These are phyloP conservation scores for Fragaria vesca DNA, from an alignment of 306 rosid species.

Conservation along the genomic window DNA sequence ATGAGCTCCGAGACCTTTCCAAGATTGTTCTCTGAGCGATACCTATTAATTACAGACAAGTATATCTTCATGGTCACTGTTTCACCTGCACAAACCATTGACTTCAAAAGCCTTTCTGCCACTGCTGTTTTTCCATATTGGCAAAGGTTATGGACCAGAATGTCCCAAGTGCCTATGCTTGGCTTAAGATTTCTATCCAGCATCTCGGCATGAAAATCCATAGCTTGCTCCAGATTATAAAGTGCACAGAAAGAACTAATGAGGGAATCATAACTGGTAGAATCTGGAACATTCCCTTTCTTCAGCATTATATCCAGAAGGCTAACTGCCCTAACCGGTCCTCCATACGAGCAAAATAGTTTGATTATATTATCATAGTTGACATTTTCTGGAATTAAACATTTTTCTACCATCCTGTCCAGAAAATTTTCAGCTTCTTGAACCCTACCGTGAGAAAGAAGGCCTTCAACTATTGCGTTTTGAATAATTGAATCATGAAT, in stretches of 20 bases:
- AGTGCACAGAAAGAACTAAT: constrained; percentile 52
- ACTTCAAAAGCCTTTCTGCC: constrained; percentile 59
- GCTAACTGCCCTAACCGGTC: constrained; percentile 57
- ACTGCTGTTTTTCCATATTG: constrained; percentile 51
- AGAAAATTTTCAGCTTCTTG: constrained; percentile 68
- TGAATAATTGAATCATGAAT: constrained; percentile 64
- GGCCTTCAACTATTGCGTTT: constrained; percentile 50
- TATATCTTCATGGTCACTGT: constrained; percentile 66
- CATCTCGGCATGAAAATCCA: constrained; percentile 72
- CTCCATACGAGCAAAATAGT: constrained; percentile 56
- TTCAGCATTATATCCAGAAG: constrained; percentile 69
- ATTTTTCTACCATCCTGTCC: constrained; percentile 55
- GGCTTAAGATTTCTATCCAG: constrained; percentile 52
- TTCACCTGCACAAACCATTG: constrained; percentile 53
- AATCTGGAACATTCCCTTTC: constrained; percentile 55
- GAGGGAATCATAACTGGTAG: constrained; percentile 66
- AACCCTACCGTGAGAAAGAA: constrained; percentile 54
- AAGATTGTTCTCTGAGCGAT: constrained; percentile 54
- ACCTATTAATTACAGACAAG: constrained; percentile 46
- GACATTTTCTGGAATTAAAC: constrained; percentile 59
- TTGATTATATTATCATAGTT: constrained; percentile 65
- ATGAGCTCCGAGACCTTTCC: constrained; percentile 62
- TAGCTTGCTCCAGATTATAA: constrained; percentile 49
- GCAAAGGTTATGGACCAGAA: constrained; percentile 55
- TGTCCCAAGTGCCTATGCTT: constrained; percentile 44